Evolutionary conservation across 1,284 basidiomycete species (phyloP).

Genomic region (Xerocomus minutiporus): DNA sequence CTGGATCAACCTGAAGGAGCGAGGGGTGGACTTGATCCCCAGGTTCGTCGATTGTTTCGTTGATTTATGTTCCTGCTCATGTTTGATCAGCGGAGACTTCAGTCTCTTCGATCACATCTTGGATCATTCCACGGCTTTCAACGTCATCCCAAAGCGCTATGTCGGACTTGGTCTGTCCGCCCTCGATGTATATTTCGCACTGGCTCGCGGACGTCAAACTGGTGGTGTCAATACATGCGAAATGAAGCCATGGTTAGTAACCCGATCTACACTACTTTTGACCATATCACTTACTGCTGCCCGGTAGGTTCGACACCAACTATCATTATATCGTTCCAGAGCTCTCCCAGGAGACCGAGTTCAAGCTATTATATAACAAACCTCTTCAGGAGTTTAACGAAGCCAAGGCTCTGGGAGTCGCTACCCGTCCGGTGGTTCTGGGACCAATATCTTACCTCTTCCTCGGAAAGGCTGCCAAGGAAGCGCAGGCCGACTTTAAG

Average conservation of each 20-base stretch:
- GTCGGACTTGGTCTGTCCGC: conserved; percentile 80
- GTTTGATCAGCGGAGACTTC: conserved; percentile 81
- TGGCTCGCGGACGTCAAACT: conserved; percentile 97
- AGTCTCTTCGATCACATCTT: conserved; percentile 99
- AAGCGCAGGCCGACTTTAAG: conserved; percentile 82
- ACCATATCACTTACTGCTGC: conserved; percentile 11
- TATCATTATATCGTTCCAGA: conserved; percentile 99
- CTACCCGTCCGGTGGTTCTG: conserved; percentile 92
- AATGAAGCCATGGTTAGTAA: conserved; percentile 63
- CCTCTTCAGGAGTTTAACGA: conserved; percentile 93
- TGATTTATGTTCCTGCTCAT: conserved; percentile 21
- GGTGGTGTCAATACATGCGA: conserved; percentile 84
- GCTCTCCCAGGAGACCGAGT: conserved; percentile 87
- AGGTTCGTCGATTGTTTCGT: conserved; percentile 53
- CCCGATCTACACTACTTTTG: conserved; percentile 3
- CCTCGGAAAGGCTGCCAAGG: conserved; percentile 89
- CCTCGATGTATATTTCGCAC: conserved; percentile 96
- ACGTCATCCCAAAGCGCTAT: conserved; percentile 96
- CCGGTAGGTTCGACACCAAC: conserved; percentile 94
- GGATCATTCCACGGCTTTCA: conserved; percentile 95
- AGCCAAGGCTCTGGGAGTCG: conserved; percentile 87
- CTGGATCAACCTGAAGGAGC: conserved; percentile 86
- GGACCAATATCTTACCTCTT: conserved; percentile 95
- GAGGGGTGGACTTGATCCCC: conserved; percentile 89
- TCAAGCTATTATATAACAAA: conserved; percentile 97